These are phyloP conservation scores for Clitopilus hobsonii DNA, from an alignment of 768 basidiomycete species.

Conservation along the genomic window DNA sequence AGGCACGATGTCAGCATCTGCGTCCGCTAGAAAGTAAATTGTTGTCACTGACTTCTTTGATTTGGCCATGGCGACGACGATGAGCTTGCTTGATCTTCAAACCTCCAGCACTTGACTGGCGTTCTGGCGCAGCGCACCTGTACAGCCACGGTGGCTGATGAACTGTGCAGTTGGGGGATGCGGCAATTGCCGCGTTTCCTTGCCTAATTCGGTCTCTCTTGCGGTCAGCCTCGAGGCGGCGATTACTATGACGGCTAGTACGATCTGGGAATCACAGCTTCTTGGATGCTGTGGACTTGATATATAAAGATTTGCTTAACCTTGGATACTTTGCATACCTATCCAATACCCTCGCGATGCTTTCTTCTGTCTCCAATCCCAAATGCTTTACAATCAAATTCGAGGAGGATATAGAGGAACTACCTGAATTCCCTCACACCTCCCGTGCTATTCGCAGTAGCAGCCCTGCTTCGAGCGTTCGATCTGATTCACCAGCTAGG, in stretches of 20 bases:
- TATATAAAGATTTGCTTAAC: not conserved
- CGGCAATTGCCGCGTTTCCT: slow-evolving; percentile 5
- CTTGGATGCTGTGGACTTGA: not conserved
- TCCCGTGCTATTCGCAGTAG: not conserved
- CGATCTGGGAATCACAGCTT: not conserved
- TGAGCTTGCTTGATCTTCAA: slow-evolving; percentile 9
- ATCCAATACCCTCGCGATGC: not conserved
- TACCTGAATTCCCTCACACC: not conserved
- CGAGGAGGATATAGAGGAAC: slow-evolving; percentile 12
- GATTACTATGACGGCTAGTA: not conserved
- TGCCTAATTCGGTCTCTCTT: not conserved
- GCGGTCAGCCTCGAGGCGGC: not conserved
- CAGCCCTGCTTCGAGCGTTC: not conserved
- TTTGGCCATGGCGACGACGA: slow-evolving; percentile 75
- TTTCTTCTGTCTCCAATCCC: no score
- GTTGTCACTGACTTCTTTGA: slow-evolving; percentile 83
- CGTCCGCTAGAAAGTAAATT: not conserved
- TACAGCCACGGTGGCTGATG: slow-evolving; percentile 43
- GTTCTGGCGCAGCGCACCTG: slow-evolving; percentile 7
- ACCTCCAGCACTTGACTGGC: slow-evolving; percentile 8
- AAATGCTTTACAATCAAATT: slow-evolving; percentile 11
- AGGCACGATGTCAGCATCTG: not conserved
- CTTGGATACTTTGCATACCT: not conserved
- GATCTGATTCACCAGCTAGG: slow-evolving; percentile 9
- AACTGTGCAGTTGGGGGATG: slow-evolving; percentile 30